Base-by-base conservation (phyloP, 805 yeast species). In the Blastobotrys mokoenaii region DNA sequence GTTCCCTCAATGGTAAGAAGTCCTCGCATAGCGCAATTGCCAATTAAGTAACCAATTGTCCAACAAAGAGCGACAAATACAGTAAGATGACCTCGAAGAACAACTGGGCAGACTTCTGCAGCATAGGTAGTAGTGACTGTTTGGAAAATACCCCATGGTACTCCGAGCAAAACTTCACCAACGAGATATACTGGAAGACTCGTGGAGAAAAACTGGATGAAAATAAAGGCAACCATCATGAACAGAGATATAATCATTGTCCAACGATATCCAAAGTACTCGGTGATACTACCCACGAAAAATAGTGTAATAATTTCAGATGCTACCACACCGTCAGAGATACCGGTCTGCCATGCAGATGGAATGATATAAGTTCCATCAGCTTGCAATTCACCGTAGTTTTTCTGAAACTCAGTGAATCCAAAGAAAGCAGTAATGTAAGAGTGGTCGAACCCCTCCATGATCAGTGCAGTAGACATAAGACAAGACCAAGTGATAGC, bases 11-110 rank as follows among this genome's bases (percentile, higher is more conserved):
- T 51, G 37, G 49, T 25, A 43, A 43, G 52, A 37, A 62, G 44
- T 61, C 73, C 44, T 51, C 65, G 68, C 51, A 69, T 60, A 14
- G 77, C 73, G 45, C 82, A 79, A 8, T 76, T 60, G 6, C 77
- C 67, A 46, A 77, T 61, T 37, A 79, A 63, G 56, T 77, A 81
- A 30, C 84, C 84, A 48, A 73, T 56, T 34, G 70, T 72, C 79
- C 79, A 77, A 55, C 79, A 73, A 45, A 72, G 51, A 57, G 74
- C 74, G 47, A 72, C 72, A 47, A 65, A 70, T 5, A 77, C 67
- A 11, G 80, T 69, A 44, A 77, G 61, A 50, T 72, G 72, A 35
- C 65, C 62, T 48, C 82, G 66, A 43, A 77, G 63, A 8, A 66
- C 68, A 8, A 71, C 54, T 0, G 81, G 81, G 51, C 77, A 69